These are phyloP conservation scores for Prunus persica DNA, from an alignment of 306 rosid genomes.

Conservation along the genomic window Prunus_persica_NCBIv2 NC_034015.1:20775001-20775500, in stretches of 20 bases:
- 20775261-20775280: neutral
- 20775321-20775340: neutral
- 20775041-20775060: too few species aligned
- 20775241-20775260: neutral
- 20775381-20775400: neutral
- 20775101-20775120: neutral
- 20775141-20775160: neutral
- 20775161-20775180: neutral
- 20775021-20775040: too few species aligned
- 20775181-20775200: neutral
- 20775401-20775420: neutral
- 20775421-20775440: neutral
- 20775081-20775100: neutral
- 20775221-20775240: neutral
- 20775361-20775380: neutral
- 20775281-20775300: neutral
- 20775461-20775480: neutral
- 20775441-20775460: neutral
- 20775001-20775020: neutral
- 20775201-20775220: neutral
- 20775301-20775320: neutral
- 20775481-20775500: constrained; percentile 1
- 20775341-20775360: neutral
- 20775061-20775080: too few species aligned
- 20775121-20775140: neutral